These are phyloP conservation scores for Colletotrichum sp. DNA, from an alignment of 2,329 filamentous ascomycete genomes.

Conservation along the genomic window DNA sequence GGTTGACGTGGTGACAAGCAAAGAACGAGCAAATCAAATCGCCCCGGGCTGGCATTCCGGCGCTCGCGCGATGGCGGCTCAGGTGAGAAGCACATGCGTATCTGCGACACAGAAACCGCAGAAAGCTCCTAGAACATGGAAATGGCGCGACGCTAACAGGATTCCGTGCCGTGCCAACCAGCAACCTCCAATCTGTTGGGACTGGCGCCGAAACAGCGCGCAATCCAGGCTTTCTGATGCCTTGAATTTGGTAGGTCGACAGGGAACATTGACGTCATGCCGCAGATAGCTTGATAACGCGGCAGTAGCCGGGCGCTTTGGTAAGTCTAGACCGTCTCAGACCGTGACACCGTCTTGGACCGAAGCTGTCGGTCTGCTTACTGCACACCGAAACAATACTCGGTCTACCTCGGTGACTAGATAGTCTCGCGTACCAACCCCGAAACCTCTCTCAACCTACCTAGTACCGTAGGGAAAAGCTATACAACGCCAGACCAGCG, in stretches of 20 bases:
- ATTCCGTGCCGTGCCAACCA: not conserved
- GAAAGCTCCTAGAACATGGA: not conserved
- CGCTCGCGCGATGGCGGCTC: not conserved
- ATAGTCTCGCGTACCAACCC: not conserved
- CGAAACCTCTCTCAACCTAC: not conserved
- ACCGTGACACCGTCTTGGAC: not conserved
- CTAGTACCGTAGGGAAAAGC: too few species aligned
- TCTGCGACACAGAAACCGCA: not conserved
- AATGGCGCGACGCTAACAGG: conserved; percentile 2
- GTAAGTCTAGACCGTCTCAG: not conserved
- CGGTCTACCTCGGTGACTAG: not conserved
- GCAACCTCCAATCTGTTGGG: not conserved
- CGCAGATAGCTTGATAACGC: conserved; percentile 2
- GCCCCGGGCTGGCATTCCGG: not conserved
- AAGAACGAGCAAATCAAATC: conserved; percentile 2
- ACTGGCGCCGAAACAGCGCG: not conserved
- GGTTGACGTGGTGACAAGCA: conserved; percentile 1
- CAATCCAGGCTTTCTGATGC: not conserved
- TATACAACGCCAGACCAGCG: too few species aligned
- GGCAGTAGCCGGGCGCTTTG: not conserved
- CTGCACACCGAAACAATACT: not conserved
- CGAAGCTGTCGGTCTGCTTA: not conserved
- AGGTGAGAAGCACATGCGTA: not conserved
- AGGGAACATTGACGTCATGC: conserved; percentile 16
- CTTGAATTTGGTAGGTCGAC: not conserved